phyloP scores from a whole-genome alignment of 2,329 filamentous ascomycete species.

The Fusarium transvaalense region DNA sequence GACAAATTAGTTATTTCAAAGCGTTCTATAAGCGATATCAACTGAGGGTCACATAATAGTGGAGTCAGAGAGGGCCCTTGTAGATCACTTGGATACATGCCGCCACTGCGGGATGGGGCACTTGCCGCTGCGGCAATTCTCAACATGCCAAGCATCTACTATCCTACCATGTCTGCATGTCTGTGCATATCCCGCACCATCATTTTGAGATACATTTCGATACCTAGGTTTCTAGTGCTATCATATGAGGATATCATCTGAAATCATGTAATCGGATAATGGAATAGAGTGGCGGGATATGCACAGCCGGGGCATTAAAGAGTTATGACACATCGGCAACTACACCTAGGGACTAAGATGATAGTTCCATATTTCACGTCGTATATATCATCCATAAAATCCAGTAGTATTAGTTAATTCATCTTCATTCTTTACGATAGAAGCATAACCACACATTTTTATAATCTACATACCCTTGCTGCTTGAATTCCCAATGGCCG shows the following conservation, averaged over 20 bases:
- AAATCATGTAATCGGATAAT: too few species aligned
- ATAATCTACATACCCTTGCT: not conserved
- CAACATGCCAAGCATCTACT: not conserved
- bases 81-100: accelerated
- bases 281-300: too few species aligned
- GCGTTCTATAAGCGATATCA: not conserved
- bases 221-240: too few species aligned
- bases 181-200: too few species aligned
- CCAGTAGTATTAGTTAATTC: accelerated
- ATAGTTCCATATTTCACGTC: not conserved
- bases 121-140: not conserved
- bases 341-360: accelerated
- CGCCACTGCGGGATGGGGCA: not conserved
- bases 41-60: not conserved
- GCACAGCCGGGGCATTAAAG: too few species aligned
- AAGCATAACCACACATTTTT: accelerated
- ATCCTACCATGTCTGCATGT: not conserved
- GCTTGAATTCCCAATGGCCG: not conserved
- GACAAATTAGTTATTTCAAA: not conserved
- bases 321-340: not conserved
- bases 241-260: too few species aligned
- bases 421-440: accelerated
- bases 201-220: too few species aligned
- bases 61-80: not conserved
- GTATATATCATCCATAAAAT: not conserved